A percentile compares a stretch with the other conserved stretches of the same genome.
Evolutionary conservation across 108 stramenopile species (phyloP).

Genomic region (Skeletonema grethae): DNA sequence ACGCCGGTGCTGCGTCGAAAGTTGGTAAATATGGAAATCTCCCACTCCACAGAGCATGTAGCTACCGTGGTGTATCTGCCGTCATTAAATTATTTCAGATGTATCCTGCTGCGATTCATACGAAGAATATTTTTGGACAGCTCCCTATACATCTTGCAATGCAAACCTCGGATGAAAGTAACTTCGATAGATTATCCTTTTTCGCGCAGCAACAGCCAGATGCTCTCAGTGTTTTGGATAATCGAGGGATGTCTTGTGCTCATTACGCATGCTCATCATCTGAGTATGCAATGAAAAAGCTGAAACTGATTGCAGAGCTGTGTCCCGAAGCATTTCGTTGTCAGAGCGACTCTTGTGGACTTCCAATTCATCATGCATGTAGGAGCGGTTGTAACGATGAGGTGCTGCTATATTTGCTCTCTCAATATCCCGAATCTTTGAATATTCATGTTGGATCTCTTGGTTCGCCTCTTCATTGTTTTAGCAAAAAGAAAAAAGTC

Average conservation of each 20-base stretch:
- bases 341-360: neutral
- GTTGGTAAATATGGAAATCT: slow-evolving; percentile 2
- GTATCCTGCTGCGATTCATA: neutral
- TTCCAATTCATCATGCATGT: neutral
- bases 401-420: neutral
- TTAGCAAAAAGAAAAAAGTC: neutral
- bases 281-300: neutral
- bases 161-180: neutral
- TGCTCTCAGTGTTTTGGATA: neutral
- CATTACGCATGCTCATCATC: neutral
- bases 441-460: neutral
- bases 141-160: neutral
- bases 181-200: neutral
- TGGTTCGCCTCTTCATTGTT: neutral
- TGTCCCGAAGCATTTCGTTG: neutral
- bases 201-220: neutral
- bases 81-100: neutral
- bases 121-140: neutral
- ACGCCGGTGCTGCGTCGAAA: neutral
- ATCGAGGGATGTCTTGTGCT: neutral
- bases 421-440: neutral
- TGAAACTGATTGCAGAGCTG: neutral
- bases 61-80: neutral
- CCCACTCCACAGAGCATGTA: neutral
- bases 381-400: neutral